A percentile compares a stretch with the other conserved stretches of the same genome.
phyloP scores from a whole-genome alignment of 139 green algal species.

The Axilococcus clingmanii region DNA sequence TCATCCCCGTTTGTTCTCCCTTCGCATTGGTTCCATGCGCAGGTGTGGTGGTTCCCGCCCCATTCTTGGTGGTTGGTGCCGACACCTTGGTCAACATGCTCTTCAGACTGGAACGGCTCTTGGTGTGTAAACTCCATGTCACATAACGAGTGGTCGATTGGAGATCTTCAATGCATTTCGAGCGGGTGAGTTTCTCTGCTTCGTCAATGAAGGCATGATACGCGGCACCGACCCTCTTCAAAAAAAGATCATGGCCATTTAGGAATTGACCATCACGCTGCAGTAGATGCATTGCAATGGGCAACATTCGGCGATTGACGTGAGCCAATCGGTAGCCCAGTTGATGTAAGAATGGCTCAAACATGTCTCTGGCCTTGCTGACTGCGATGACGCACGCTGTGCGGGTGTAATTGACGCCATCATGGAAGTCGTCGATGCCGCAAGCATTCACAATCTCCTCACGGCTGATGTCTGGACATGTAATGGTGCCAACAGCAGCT shows the following conservation, averaged over 20 bases:
- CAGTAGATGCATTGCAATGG: constrained; percentile 82
- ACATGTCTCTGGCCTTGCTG: constrained; percentile 63
- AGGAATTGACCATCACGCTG: constrained; percentile 62
- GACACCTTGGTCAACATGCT: constrained; percentile 56
- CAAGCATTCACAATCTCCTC: constrained; percentile 96
- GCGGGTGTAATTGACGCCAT: constrained; percentile 92
- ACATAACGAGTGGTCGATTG: constrained; percentile 81
- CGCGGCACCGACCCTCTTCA: constrained; percentile 62
- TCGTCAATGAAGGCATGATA: constrained; percentile 83
- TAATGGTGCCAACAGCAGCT: constrained; percentile 43
- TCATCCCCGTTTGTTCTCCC: constrained; percentile 2
- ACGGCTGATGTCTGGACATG: constrained; percentile 60
- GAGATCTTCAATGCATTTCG: constrained; percentile 86
- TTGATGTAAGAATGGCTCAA: constrained; percentile 91
- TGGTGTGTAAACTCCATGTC: constrained; percentile 87
- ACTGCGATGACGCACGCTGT: constrained; percentile 91
- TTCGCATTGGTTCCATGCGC: not conserved
- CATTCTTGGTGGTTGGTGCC: not conserved
- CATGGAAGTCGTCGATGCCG: constrained; percentile 90
- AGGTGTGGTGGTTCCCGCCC: not conserved
- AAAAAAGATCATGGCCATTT: constrained; percentile 75
- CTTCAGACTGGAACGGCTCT: constrained; percentile 50
- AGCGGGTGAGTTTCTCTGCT: constrained; percentile 35
- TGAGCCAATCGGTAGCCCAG: constrained; percentile 82
- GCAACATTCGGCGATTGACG: constrained; percentile 77